These are phyloP conservation scores for Penicillium verrucosum DNA, from an alignment of 2,329 filamentous ascomycete genomes.

Conservation along the genomic window DNA sequence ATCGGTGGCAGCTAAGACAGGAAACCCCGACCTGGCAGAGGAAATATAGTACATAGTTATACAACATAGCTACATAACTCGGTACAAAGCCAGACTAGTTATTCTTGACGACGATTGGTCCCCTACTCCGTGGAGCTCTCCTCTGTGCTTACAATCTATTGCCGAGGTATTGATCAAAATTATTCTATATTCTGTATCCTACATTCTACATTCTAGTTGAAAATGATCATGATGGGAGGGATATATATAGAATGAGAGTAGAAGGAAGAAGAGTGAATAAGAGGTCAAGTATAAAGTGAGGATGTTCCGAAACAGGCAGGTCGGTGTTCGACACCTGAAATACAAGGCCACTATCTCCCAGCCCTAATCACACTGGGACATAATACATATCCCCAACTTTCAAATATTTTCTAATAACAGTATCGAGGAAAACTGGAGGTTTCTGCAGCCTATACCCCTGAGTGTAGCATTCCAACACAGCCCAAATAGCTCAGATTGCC, in stretches of 20 bases:
- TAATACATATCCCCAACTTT: neutral
- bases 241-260: neutral
- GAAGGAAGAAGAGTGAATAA: neutral
- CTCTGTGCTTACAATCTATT: neutral
- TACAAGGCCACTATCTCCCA: neutral
- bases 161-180: neutral
- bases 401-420: neutral
- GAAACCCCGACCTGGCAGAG: no score
- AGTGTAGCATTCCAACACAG: neutral
- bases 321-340: neutral
- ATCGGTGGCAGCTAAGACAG: no score
- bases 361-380: neutral
- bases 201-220: neutral
- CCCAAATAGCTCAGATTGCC: neutral
- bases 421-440: neutral
- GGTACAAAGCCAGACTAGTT: no score
- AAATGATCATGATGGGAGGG: rapidly evolving
- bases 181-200: neutral
- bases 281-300: neutral
- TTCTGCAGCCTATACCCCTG: neutral
- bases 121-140: neutral
- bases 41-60: no score
- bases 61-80: no score
- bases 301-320: neutral
- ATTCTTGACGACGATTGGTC: neutral